Conservation (phyloP, 805 yeast species). For the Alloascoidea africana region DNA sequence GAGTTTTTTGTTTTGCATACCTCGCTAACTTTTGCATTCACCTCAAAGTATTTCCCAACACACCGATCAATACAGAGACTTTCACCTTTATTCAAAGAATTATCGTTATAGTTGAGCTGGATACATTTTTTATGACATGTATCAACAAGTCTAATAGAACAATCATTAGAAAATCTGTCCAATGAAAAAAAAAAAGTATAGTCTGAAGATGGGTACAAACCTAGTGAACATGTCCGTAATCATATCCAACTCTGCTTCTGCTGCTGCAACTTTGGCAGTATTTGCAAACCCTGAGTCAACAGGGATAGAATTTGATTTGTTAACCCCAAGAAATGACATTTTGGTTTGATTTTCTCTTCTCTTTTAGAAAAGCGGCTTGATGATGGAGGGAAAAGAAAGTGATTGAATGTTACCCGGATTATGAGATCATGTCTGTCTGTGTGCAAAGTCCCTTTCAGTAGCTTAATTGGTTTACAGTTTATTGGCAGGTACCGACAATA, state of each 20-base stretch:
- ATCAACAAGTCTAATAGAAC: constrained; percentile 67
- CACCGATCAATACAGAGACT: constrained; percentile 88
- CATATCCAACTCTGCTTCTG: constrained; percentile 94
- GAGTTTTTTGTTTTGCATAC: too few relatives aligned
- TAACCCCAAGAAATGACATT: background rate
- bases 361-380: background rate
- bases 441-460: too few relatives aligned
- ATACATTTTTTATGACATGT: constrained; percentile 86
- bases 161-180: too few relatives aligned
- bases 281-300: background rate
- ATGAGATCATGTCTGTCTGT: too few relatives aligned
- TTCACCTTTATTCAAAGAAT: constrained; percentile 67
- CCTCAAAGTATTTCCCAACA: constrained; percentile 87
- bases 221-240: constrained; percentile 97
- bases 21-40: constrained; percentile 91
- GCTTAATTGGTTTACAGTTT: too few relatives aligned
- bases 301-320: background rate
- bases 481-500: too few relatives aligned
- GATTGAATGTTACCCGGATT: background rate
- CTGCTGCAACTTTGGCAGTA: constrained; percentile 36
- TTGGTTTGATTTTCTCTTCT: background rate
- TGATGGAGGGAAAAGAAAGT: background rate
- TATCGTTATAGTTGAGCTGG: constrained; percentile 42
- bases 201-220: too few relatives aligned
- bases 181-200: too few relatives aligned